A percentile compares a stretch with the other conserved stretches of the same genome.
Evolutionary conservation across 2,329 filamentous ascomycete species (phyloP).

Genomic region (Aspergillus quadrilineatus): DNA sequence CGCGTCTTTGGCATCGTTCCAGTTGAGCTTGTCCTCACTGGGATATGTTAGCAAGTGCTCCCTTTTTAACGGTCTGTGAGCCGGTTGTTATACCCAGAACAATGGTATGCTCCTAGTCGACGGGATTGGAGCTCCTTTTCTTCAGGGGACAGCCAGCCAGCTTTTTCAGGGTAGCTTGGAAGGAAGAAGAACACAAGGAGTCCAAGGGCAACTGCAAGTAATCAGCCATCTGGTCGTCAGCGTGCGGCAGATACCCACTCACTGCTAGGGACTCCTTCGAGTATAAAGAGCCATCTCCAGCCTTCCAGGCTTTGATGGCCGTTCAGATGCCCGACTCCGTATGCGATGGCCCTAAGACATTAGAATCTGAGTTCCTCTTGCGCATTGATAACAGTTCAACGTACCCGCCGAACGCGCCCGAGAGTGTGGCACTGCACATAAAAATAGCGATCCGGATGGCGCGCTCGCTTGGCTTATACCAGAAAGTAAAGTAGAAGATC

Average conservation of each 20-base stretch:
- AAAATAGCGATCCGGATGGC: constrained; percentile 25
- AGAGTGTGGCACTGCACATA: constrained; percentile 5
- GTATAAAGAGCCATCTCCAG: constrained; percentile 12
- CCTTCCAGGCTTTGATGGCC: constrained; percentile 1
- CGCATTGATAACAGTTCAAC: background rate
- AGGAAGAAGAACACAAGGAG: constrained; percentile 17
- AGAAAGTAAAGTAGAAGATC: constrained; percentile 36
- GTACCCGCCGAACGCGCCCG: constrained; percentile 8
- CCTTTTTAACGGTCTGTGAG: background rate
- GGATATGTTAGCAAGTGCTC: background rate
- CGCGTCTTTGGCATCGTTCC: constrained; percentile 9
- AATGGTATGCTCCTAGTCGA: background rate
- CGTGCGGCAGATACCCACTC: background rate
- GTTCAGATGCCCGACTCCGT: constrained; percentile 11
- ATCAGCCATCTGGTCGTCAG: background rate
- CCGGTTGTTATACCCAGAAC: background rate
- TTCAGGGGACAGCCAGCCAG: constrained; percentile 17
- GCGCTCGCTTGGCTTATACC: constrained; percentile 37
- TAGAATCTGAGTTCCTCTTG: background rate
- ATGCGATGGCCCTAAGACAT: constrained; percentile 7
- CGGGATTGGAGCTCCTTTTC: constrained; percentile 10
- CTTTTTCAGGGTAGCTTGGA: constrained; percentile 23
- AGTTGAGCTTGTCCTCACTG: constrained; percentile 9
- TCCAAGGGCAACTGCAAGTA: background rate
- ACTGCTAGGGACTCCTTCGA: constrained; percentile 10